Conservation (phyloP, 306 rosid genomes). For the Arachis hypogaea region DNA sequence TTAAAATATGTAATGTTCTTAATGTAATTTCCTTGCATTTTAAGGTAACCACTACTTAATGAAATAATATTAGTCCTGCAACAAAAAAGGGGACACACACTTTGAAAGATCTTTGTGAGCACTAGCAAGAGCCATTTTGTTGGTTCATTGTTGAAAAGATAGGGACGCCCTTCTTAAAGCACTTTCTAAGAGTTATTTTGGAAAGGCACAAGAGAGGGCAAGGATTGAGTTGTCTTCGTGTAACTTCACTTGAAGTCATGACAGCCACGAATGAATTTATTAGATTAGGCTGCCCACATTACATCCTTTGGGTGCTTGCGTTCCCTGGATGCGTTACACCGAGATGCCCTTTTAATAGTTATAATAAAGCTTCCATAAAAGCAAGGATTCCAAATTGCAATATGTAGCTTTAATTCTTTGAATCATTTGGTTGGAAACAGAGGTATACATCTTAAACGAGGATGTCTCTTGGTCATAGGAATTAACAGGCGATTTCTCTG, state of each 20-base stretch:
- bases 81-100: too few relatives aligned
- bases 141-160: not conserved
- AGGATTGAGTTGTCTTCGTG: too few relatives aligned
- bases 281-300: too few relatives aligned
- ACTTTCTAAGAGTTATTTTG: not conserved
- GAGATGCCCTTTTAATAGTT: not conserved
- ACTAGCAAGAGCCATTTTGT: not conserved
- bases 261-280: too few relatives aligned
- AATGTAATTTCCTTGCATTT: conserved; percentile 8
- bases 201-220: not conserved
- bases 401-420: conserved; percentile 3
- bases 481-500: not conserved
- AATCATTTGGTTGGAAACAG: not conserved
- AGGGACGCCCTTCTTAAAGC: not conserved
- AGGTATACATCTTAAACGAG: not conserved
- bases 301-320: too few relatives aligned
- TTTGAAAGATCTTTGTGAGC: not conserved
- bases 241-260: too few relatives aligned
- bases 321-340: too few relatives aligned
- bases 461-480: not conserved
- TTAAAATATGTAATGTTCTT: not conserved
- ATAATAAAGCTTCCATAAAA: not conserved
- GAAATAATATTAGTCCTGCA: too few relatives aligned
- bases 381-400: not conserved
- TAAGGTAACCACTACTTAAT: not conserved